Base-by-base conservation (phyloP, 1,284 basidiomycete species). In the Melampsora larici-populina region DNA sequence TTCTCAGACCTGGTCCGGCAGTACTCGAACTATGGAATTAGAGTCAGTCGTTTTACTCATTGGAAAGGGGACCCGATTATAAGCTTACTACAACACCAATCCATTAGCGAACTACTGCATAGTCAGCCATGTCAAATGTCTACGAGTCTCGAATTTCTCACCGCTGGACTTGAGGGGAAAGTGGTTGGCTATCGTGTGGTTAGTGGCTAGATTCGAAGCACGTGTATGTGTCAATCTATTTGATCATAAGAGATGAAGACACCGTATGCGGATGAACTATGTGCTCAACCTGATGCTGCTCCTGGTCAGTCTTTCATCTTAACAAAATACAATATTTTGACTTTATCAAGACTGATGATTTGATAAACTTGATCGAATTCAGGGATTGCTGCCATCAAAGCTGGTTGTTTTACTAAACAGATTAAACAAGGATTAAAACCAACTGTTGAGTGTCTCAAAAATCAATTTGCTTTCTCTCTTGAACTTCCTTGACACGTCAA, bases 111-210 rank as follows among this genome's bases (percentile, higher is more conserved):
- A 18, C 68, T 76, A 18, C 49, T 76, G n/a, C 24, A 69, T 55
- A 26, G 55, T n/a, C 66, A 69, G 46, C 24, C 66, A 7, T 55
- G 55, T 48, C 66, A 51, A 8, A 46, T 69, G 74, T 43, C 51
- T 29, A 63, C 74, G 24, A 67, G 58, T 29, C 55, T 76, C 33
- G 66, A 69, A 21, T 76, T 76, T 24, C n/a, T 76, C 18, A 68
- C 65, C 21, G 65, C 65, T n/a, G 74, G 74, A 68, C 66, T 76
- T 24, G 74, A 76, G 43, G 74, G 74, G n/a, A 66, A 69, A 21
- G 55, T 76, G 13, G 74, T 76, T 26, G 74, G 67, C 43, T 76
- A 65, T 26, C 31, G 65, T 15, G 55, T 62, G 36, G 71, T 74
- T 31, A 51, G 71, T 24, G 1, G 29, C 17, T 51, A 9, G 4